phyloP scores from a whole-genome alignment of 768 basidiomycete species.

The Pisolithus marmoratus region DNA sequence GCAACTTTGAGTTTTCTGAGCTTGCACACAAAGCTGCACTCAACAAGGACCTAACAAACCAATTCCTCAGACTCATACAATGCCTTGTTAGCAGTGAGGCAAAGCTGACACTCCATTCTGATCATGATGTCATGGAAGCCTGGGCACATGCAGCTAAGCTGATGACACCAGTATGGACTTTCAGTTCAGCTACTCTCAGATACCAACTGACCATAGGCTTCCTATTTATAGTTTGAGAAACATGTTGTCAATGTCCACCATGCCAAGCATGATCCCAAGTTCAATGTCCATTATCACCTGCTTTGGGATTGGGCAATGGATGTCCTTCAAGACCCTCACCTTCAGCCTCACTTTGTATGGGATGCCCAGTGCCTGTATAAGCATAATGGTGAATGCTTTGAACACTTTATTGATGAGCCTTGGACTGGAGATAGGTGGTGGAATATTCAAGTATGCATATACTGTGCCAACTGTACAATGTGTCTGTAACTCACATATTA shows the following conservation, averaged over 20 bases:
- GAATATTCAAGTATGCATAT: slow-evolving; percentile 29
- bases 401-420: slow-evolving; percentile 30
- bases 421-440: slow-evolving; percentile 33
- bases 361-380: slow-evolving; percentile 26
- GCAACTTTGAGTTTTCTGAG: slow-evolving; percentile 8
- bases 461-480: not conserved
- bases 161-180: not conserved
- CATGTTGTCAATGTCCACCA: not conserved
- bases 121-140: not conserved
- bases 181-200: too few species aligned
- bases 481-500: not conserved
- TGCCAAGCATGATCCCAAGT: not conserved
- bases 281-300: not conserved
- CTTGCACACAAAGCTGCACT: slow-evolving; percentile 1
- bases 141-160: not conserved
- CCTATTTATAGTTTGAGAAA: not conserved
- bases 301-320: slow-evolving; percentile 8
- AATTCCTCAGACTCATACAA: not conserved
- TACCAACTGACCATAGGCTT: too few species aligned
- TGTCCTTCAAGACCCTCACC: slow-evolving; percentile 1
- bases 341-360: slow-evolving; percentile 21
- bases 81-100: not conserved
- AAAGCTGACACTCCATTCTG: not conserved
- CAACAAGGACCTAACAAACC: slow-evolving; percentile 1
- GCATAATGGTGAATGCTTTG: slow-evolving; percentile 22